Conservation (phyloP, 2,329 filamentous ascomycete species). For the Phyllosticta ampelicida region DNA sequence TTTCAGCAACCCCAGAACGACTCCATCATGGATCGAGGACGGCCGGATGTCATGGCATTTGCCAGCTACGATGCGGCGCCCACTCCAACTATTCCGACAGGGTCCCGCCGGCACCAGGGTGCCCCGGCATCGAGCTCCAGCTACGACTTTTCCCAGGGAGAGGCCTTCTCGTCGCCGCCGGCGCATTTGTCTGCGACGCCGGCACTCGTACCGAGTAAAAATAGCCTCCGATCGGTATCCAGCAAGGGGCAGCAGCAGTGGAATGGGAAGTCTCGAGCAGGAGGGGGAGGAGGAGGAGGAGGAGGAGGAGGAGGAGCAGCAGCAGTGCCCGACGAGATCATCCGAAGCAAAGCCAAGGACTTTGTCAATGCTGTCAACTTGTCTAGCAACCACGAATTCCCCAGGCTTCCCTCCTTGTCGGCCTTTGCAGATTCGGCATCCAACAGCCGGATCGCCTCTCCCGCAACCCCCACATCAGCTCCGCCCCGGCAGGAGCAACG, state of each 20-base stretch:
- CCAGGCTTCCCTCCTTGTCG: slow-evolving; percentile 26
- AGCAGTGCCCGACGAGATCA: slow-evolving; percentile 23
- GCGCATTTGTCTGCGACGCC: slow-evolving; percentile 33
- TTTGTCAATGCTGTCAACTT: slow-evolving; percentile 38
- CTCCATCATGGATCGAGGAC: slow-evolving; percentile 34
- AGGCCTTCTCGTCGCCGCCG: slow-evolving; percentile 27
- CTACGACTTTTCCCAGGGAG: slow-evolving; percentile 22
- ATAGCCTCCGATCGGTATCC: slow-evolving; percentile 48
- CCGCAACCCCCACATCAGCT: slow-evolving; percentile 23
- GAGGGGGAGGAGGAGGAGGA: not conserved
- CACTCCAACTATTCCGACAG: slow-evolving; percentile 71
- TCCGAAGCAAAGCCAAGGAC: slow-evolving; percentile 37
- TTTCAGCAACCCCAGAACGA: slow-evolving; percentile 20
- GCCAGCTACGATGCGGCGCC: slow-evolving; percentile 71
- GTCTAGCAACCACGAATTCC: slow-evolving; percentile 23
- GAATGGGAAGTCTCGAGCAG: slow-evolving; percentile 30
- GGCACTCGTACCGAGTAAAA: slow-evolving; percentile 21
- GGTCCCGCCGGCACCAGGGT: slow-evolving; percentile 51
- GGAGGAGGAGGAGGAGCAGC: slow-evolving; percentile 28
- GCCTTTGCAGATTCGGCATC: slow-evolving; percentile 39
- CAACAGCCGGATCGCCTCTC: slow-evolving; percentile 40
- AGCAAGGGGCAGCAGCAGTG: slow-evolving; percentile 32
- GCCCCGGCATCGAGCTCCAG: slow-evolving; percentile 27
- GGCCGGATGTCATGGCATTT: slow-evolving; percentile 34
- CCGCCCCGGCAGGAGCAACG: slow-evolving; percentile 51